A percentile compares a stretch with the other conserved stretches of the same genome.
These are phyloP conservation scores for Fomitiporia mediterranea DNA, from an alignment of 1,284 basidiomycete species.

Conservation along the genomic window DNA sequence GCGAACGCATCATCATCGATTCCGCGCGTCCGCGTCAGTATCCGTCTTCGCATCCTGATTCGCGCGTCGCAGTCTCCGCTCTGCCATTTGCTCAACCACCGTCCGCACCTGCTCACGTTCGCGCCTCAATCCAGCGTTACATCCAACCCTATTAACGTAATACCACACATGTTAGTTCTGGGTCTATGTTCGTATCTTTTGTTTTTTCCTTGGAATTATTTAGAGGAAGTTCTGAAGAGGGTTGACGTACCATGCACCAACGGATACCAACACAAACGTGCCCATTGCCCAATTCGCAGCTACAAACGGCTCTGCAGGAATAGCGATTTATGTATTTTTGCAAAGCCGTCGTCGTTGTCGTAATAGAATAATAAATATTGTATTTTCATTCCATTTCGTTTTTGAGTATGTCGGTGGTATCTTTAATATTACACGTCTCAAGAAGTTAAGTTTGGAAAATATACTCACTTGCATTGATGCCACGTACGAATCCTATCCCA, in stretches of 20 bases:
- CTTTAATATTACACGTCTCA: too few relatives aligned
- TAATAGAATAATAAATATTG: background rate
- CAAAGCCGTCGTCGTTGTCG: background rate
- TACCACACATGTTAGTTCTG: background rate
- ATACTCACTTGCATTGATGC: constrained; percentile 45
- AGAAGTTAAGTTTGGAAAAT: too few relatives aligned
- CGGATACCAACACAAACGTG: constrained; percentile 46
- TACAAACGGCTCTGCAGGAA: constrained; percentile 36
- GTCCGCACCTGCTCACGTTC: constrained; percentile 53
- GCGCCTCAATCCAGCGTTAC: constrained; percentile 47
- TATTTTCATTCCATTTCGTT: too few relatives aligned
- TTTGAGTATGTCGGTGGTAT: too few relatives aligned
- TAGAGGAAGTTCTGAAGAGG: background rate
- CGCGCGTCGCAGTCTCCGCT: constrained; percentile 32
- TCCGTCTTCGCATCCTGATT: background rate
- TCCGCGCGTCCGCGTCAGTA: background rate
- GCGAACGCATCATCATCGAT: background rate
- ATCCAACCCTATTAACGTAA: constrained; percentile 50
- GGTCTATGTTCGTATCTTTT: background rate
- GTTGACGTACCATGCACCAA: constrained; percentile 44
- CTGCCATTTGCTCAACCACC: constrained; percentile 59
- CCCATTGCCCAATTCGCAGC: constrained; percentile 55
- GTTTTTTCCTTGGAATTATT: too few relatives aligned
- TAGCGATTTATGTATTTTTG: background rate
- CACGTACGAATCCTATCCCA: constrained; percentile 54